These are phyloP conservation scores for Teratosphaeria epicoccoides DNA, from an alignment of 2,329 filamentous ascomycete genomes.

Conservation along the genomic window DNA sequence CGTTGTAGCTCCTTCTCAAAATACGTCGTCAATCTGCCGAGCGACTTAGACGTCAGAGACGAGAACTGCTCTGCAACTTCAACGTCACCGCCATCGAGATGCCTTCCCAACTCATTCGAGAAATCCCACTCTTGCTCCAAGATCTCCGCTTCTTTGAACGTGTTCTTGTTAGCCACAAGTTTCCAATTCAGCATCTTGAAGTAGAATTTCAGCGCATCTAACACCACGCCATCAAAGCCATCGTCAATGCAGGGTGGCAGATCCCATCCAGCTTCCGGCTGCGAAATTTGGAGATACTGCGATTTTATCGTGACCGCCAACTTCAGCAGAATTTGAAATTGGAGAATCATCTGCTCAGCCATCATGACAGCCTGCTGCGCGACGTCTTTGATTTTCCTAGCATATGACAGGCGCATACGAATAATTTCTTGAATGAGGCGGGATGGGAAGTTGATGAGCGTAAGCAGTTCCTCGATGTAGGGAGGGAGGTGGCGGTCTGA, in stretches of 20 bases:
- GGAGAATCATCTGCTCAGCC: conserved; percentile 94
- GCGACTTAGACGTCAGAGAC: conserved; percentile 82
- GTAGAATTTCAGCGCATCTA: conserved; percentile 93
- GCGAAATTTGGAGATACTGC: conserved; percentile 72
- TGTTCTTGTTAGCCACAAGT: conserved; percentile 93
- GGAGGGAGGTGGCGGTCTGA: conserved; percentile 82
- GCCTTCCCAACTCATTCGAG: conserved; percentile 81
- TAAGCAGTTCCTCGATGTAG: conserved; percentile 92
- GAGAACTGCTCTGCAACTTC: conserved; percentile 97
- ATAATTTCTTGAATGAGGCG: conserved; percentile 95
- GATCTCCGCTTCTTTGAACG: conserved; percentile 96
- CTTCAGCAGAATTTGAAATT: conserved; percentile 87
- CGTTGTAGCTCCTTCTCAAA: conserved; percentile 86
- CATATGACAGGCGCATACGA: conserved; percentile 78
- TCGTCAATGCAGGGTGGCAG: conserved; percentile 93
- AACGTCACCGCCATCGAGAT: conserved; percentile 86
- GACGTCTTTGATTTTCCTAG: conserved; percentile 89
- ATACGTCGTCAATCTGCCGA: conserved; percentile 75
- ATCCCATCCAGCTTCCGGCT: conserved; percentile 87
- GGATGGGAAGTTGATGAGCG: conserved; percentile 92
- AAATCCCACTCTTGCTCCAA: conserved; percentile 98
- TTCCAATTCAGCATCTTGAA: conserved; percentile 99
- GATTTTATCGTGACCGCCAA: conserved; percentile 88
- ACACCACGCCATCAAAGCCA: conserved; percentile 80
- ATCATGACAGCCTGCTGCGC: conserved; percentile 86